Evolutionary conservation across 2,329 filamentous ascomycete species (phyloP), one percentile per base, ranked within the genome.

Genomic region (Aspergillus hiratsukae): DNA sequence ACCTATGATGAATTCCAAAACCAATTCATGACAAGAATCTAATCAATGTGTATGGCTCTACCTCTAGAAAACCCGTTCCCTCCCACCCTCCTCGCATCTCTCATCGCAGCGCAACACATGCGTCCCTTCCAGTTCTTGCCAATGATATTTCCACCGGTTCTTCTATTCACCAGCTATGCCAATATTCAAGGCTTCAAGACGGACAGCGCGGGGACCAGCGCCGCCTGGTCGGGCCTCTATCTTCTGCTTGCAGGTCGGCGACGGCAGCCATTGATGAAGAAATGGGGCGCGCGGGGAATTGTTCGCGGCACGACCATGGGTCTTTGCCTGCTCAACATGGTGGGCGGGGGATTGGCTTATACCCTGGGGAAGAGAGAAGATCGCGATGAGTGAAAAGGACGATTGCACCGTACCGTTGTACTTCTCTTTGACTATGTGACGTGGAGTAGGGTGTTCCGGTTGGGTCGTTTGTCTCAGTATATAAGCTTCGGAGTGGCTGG

Each of bases 61-160:
- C 58, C 51, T 48, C 3, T 66, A 88, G 86, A 86, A 72, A 84
- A 82, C 57, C 80, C 86, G 8, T 80, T 89, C 31, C 84, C 86
- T 1, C 82, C 87, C 25, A 85, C 83, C 10, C 72, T 87, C 11
- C 81, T 87, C 46, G 86, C 87, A 56, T 86, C 85, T 8, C 76
- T 89, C 46, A 82, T 88, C 62, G 81, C 85, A 43, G 84, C 85
- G 10, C 84, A 88, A 64, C 83, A 88, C 75, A 76, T 82, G 46
- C 83, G 84, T n/a, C 86, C 87, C 7, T 84, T 87, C 71, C 85
- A 86, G 68, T 67, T 78, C 6, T 76, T 89, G 0, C 86, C 86
- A 3, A 85, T 89, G 81, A 72, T 86, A 60, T 88, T 89, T 68
- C 82, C 86, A 4, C 85, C 86, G 2, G 75, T 87, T 55, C 78